phyloP scores from a whole-genome alignment of 139 green algal genomes.

The Mesostigma viride region DNA sequence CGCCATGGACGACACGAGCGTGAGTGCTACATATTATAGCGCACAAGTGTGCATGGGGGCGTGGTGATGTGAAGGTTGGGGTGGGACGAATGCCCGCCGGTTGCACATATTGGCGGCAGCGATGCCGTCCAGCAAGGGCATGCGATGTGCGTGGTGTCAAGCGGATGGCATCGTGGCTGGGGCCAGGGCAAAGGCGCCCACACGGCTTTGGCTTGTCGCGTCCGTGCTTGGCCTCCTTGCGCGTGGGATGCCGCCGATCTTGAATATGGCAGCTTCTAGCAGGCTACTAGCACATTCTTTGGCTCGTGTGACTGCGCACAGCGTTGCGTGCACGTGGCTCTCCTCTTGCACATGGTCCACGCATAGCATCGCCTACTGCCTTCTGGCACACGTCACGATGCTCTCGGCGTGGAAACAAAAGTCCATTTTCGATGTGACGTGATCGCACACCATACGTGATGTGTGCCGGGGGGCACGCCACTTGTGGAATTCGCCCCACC shows the following conservation, averaged over 20 bases:
- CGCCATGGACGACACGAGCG: slow-evolving; percentile 65
- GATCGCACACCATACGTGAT: background rate
- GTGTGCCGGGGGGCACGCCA: background rate
- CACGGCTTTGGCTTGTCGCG: too few relatives aligned
- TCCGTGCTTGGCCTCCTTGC: too few relatives aligned
- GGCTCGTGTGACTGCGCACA: too few relatives aligned
- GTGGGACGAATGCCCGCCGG: background rate
- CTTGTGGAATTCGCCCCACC: background rate
- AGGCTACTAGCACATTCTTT: too few relatives aligned
- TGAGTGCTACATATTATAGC: slow-evolving; percentile 14
- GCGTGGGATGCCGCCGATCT: too few relatives aligned
- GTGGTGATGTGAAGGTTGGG: background rate
- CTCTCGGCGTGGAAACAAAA: background rate
- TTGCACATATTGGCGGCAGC: background rate
- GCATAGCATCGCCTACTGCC: too few relatives aligned
- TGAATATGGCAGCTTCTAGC: too few relatives aligned
- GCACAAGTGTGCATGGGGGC: background rate
- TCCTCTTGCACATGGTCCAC: too few relatives aligned
- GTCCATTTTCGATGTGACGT: background rate
- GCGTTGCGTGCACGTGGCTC: too few relatives aligned
- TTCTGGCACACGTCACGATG: background rate
- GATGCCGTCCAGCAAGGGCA: background rate
- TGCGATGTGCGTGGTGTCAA: background rate
- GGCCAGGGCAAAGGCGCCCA: background rate
- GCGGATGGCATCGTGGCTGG: background rate